Evolutionary conservation across 352 stramenopile species (phyloP), one percentile per base, ranked within the genome.

Genomic region (Pythium diclinum): DNA sequence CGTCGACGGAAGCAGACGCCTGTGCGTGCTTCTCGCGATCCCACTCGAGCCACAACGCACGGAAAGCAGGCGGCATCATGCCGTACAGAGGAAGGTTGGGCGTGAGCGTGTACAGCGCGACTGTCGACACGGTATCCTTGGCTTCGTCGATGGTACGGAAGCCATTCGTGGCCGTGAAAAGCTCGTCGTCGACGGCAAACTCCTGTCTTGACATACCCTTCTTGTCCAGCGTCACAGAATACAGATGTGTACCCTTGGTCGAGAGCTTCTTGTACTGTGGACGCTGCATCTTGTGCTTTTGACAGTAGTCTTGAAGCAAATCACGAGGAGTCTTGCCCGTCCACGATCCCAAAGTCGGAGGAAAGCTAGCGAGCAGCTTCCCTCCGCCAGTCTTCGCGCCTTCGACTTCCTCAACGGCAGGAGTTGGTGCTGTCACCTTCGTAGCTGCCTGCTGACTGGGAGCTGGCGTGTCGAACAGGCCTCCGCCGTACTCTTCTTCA

Each of bases 1-100:
- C 67, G 6, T 77, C 76, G 8, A 69, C 68, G 8, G 67, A 71
- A 16, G 73, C 73, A 3, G 71, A 72, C 0, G 75, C 73, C 17
- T 68, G 61, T 8, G 76, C 60, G 17, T 87, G 68, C 38, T 82
- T 72, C 16, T 74, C 66, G 0, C 76, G 72, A 2, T 78, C 69
- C 84, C 84, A 94, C n/a, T 62, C 44, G 23, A 87, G 70, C 94
- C 94, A 98, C 71, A 98, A 77, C 3, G 90, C 80, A 8, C 89
- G 85, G 61, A 96, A 97, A 17, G 75, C n/a, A 3, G 87, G 88
- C 2, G 92, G 92, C 30, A 98, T 77, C 48, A 98, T 77, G 14
- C 80, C 82, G 71, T 98, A 95, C 2, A 98, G 69, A 28, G 87
- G 90, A 30, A 97, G 68, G 14, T 88, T 77, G 0, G 90, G 80